Evolutionary conservation across 352 stramenopile species (phyloP).

Genomic region (Sclerospora graminicola): DNA sequence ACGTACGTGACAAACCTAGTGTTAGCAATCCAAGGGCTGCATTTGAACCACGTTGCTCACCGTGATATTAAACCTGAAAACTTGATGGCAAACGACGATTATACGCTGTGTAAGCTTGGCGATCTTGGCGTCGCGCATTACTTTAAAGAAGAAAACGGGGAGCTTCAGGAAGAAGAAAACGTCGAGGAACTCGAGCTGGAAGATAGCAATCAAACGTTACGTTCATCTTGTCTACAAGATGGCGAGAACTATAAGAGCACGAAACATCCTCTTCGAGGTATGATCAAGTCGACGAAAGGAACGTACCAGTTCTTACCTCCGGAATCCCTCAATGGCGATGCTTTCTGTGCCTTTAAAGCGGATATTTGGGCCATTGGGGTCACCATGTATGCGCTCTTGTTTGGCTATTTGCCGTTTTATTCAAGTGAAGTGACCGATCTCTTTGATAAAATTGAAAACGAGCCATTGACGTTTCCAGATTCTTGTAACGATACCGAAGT

Average conservation of each 20-base stretch:
- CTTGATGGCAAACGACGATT: slow-evolving; percentile 50
- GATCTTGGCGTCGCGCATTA: slow-evolving; percentile 78
- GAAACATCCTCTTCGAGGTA: slow-evolving; percentile 15
- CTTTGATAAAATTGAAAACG: too few relatives aligned
- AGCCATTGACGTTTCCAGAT: too few relatives aligned
- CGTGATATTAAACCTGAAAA: slow-evolving; percentile 85
- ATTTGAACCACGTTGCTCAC: slow-evolving; percentile 66
- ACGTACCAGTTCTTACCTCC: slow-evolving; percentile 71
- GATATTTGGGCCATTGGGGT: too few relatives aligned
- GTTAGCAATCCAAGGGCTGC: slow-evolving; percentile 68
- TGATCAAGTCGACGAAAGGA: slow-evolving; percentile 63
- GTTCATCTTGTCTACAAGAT: too few relatives aligned
- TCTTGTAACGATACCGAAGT: too few relatives aligned
- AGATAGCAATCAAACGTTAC: slow-evolving; percentile 19
- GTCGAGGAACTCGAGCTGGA: slow-evolving; percentile 37
- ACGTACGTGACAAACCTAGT: too few relatives aligned
- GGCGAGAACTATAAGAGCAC: too few relatives aligned
- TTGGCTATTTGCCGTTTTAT: too few relatives aligned
- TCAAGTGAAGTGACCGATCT: too few relatives aligned
- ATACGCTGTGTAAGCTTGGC: slow-evolving; percentile 59
- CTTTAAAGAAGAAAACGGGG: slow-evolving; percentile 47
- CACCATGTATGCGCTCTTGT: too few relatives aligned
- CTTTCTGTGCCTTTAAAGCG: too few relatives aligned
- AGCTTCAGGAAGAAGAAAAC: slow-evolving; percentile 39
- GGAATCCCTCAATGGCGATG: slow-evolving; percentile 52